Base-by-base conservation (phyloP, 139 green algal species). In the Chlorella ohadii region DNA sequence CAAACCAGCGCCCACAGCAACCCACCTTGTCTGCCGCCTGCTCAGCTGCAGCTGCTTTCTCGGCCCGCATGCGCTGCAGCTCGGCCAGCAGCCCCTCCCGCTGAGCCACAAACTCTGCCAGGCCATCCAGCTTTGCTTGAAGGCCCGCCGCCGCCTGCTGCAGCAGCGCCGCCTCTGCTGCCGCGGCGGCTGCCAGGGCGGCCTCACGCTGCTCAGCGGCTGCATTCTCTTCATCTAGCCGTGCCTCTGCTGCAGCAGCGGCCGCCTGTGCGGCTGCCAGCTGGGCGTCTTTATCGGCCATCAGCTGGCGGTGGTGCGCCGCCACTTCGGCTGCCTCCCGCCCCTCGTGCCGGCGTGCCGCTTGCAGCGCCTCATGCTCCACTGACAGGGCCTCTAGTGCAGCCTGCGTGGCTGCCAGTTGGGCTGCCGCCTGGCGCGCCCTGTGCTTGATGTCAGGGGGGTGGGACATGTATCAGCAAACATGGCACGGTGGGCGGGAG, bases 271-370 rank as follows among this genome's bases (percentile, higher is more conserved):
- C 80, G 5, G 87, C 72, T 20, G 88, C 88, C 41, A 96, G 91
- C 39, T 87, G 57, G 15, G 94, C 89, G 47, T 88, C 95, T 82
- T 94, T 95, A 28, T 68, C 39, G 3, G 90, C 64, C 44, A 97
- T 85, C 86, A 97, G 91, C 17, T 82, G 79, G 0, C 94, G 89
- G 72, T 96, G 83, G 70, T 75, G 91, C 88, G 96, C 92, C 3
- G 81, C 67, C 23, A 92, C 85, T 77, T 95, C 91, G 51, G 94
- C 96, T 75, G 88, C 92, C 72, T 97, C 93, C 4, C 81, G 80
- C 81, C 93, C 86, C 22, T 83, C 89, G 6, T 91, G 89, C 44
- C 94, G 91, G 13, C 90, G 83, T 72, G 92, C 87, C 39, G 91
- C 84, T 6, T 93, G 81, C 39, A 98, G 84, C 13, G 81, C 67